Base-by-base conservation (phyloP, 257 asterid species). In the Plectranthus barbatus region DNA sequence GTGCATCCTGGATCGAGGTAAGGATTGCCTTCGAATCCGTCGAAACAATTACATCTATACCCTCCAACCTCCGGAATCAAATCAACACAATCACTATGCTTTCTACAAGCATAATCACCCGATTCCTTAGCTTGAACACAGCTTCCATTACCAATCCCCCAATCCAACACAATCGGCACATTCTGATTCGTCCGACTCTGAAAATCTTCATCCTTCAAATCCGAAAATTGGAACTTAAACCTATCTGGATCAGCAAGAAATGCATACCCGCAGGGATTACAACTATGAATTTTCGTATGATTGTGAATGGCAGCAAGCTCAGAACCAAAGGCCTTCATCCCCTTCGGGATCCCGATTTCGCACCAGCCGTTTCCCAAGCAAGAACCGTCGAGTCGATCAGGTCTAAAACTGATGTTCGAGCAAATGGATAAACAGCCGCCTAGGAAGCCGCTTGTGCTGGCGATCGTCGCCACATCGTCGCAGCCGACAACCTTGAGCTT, bases 11-110 rank as follows among this genome's bases (percentile, higher is more conserved):
- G 76, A 37, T 33, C 29, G 3, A 73, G 34, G 51, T 70, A 73
- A 9, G 79, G 74, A 51, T 69, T 77, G 45, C 79, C 79, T 47
- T 77, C 76, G 24, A 47, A 73, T 13, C 78, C 82, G 0, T 64
- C 24, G 0, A 33, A n/a, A 64, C 80, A 78, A 42, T 45, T 34
- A 41, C 83, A 78, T 24, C 70, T 31, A 31, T 74, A 78, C 11
- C 83, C 83, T 37, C 75, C 73, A 54, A 67, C 48, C 48, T 71
- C 74, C 0, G 58, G 53, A 19, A 54, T 72, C 18, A 78, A 66
- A 64, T 72, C 83, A 65, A 63, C 65, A 61, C 83, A 78, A 5
- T 0, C 3, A 48, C 80, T 74, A 5, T 68, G 39, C 29, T 12
- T 67, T 15, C 53, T 41, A 29, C 83, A 78, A 15, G 65, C 74